Evolutionary conservation across 2,329 filamentous ascomycete genomes (phyloP).

Genomic region (Paraconiothyrium brasiliense): DNA sequence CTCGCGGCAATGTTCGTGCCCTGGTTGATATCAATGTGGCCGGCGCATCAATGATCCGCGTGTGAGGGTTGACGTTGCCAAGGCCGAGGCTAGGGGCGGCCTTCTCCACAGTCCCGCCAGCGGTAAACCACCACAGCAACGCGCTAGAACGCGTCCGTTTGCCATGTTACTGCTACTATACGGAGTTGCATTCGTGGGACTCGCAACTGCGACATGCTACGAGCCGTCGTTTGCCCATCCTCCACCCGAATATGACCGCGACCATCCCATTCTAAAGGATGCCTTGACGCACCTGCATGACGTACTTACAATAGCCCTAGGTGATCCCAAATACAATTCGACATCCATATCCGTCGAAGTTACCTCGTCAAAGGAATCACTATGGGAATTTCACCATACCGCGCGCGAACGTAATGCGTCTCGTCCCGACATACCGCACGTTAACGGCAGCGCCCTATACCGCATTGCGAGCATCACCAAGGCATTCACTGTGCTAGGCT

Average conservation of each 20-base stretch:
- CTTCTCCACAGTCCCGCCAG: not conserved
- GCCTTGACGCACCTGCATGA: conserved; percentile 43
- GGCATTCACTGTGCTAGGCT: conserved; percentile 44
- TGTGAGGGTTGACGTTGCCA: not conserved
- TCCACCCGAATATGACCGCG: conserved; percentile 40
- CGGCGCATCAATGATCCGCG: not conserved
- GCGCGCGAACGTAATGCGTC: conserved; percentile 47
- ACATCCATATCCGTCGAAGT: conserved; percentile 54
- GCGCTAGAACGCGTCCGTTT: conserved; percentile 11
- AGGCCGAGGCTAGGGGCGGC: conserved; percentile 4
- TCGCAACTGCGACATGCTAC: conserved; percentile 41
- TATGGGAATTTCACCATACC: conserved; percentile 53
- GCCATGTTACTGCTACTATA: conserved; percentile 26
- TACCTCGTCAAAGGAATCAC: conserved; percentile 49
- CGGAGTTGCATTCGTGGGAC: conserved; percentile 20
- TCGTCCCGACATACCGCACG: conserved; percentile 46
- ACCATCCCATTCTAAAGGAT: conserved; percentile 38
- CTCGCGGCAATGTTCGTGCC: not conserved
- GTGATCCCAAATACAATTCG: conserved; percentile 40
- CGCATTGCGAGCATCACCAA: conserved; percentile 52
- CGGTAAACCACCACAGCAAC: conserved; percentile 1
- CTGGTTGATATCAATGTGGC: not conserved
- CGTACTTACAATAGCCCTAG: conserved; percentile 35
- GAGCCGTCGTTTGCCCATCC: conserved; percentile 52
- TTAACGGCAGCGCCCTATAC: conserved; percentile 53